These are phyloP conservation scores for Powellomyces hirtus DNA, from an alignment of 192 early-diverging fungal genomes.

Conservation along the genomic window DNA sequence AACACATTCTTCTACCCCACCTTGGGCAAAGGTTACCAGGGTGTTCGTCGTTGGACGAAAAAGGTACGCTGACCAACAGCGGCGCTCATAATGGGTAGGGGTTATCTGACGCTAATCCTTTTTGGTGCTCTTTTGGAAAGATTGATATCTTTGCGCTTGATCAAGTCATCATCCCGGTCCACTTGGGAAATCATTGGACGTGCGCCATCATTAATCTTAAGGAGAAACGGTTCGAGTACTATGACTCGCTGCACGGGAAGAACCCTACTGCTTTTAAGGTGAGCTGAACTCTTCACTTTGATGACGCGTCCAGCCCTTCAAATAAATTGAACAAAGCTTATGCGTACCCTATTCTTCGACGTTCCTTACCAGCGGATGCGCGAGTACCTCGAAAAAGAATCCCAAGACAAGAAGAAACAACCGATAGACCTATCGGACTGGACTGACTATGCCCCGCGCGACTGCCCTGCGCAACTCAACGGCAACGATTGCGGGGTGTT, in stretches of 20 bases:
- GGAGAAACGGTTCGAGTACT: slow-evolving; percentile 67
- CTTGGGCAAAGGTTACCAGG: slow-evolving; percentile 65
- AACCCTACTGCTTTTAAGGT: too few relatives aligned
- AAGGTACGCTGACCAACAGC: slow-evolving; percentile 21
- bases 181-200: slow-evolving; percentile 76
- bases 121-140: slow-evolving; percentile 4
- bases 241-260: slow-evolving; percentile 87
- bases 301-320: too few relatives aligned
- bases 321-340: too few relatives aligned
- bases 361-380: too few relatives aligned
- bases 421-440: slow-evolving; percentile 66
- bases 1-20: slow-evolving; percentile 91
- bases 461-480: slow-evolving; percentile 82
- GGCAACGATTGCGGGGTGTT: slow-evolving; percentile 96
- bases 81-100: neutral
- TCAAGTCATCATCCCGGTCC: slow-evolving; percentile 79
- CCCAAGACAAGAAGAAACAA: slow-evolving; percentile 66
- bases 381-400: slow-evolving; percentile 70
- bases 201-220: slow-evolving; percentile 63
- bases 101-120: neutral
- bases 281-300: too few relatives aligned
- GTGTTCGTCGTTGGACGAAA: slow-evolving; percentile 80
- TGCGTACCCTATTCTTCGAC: too few relatives aligned
- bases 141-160: slow-evolving; percentile 77
- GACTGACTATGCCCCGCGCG: slow-evolving; percentile 55